Base-by-base conservation (phyloP, 768 basidiomycete species). In the Podaxis sp. region DNA sequence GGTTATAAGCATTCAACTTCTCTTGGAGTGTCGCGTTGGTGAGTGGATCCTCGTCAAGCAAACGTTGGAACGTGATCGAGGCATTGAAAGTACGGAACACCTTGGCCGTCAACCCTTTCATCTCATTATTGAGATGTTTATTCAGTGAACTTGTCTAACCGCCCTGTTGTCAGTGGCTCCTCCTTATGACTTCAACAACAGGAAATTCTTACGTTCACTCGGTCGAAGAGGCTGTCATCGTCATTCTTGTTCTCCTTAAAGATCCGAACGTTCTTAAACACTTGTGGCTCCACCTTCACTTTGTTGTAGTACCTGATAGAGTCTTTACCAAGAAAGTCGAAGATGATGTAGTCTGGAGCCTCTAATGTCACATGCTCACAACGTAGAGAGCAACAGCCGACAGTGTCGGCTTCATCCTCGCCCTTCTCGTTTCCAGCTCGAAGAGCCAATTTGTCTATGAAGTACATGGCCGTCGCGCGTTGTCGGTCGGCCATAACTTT, bases 81-180 rank as follows among this genome's bases (percentile, higher is more conserved):
- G 97, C 97, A 70, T 99, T 99, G 79, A 92, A 99, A 56, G 97
- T 99, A 94, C 97, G 96, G 82, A 99, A 99, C 27, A 99, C 97
- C 74, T 99, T 99, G 62, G 97, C 97, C 0, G 97, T 96, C 27
- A 99, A 83, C 17, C 97, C 97, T 65, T 95, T 93, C 97, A 98
- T 99, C 74, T 96, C 94, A 29, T 84, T 85, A 50, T 85, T 86
- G 63, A 99, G 81, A 74, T 98, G 94, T 72, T 95, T 96, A 79
- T 99, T 99, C 63, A 99, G 77, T 7, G 81, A 79, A 6, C 83
- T 78, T 2, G 97, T 94, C 93, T 97, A 73, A 22, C n/a, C 17
- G 63, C 55, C 24, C 50, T 56, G 47, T 33, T 57, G 59, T 60
- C 55, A 64, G 73, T 41, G 77, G 67, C 55, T 46, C 12, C 49